These are phyloP conservation scores for Taphrina sp. DNA, from an alignment of 1,139 yeast genomes.

Conservation along the genomic window DNA sequence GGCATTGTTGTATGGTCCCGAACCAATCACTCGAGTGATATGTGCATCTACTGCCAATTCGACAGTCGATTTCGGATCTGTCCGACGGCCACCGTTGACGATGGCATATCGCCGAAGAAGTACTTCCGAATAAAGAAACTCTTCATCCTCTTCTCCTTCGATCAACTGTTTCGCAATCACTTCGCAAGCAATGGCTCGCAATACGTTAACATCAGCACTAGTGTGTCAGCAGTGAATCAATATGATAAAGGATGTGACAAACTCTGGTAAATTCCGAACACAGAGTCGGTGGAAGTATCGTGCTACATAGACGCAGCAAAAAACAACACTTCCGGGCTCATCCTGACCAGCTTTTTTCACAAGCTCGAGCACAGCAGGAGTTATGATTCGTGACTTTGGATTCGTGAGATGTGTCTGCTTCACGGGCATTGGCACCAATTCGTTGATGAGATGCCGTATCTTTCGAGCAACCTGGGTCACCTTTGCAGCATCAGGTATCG, in stretches of 20 bases:
- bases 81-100: slow-evolving; percentile 62
- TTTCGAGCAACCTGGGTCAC: slow-evolving; percentile 55
- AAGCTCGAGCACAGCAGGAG: slow-evolving; percentile 57
- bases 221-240: too few species aligned
- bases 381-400: slow-evolving; percentile 64
- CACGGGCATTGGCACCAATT: slow-evolving; percentile 63
- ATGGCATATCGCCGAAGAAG: slow-evolving; percentile 73
- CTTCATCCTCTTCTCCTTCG: slow-evolving; percentile 58
- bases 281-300: slow-evolving; percentile 26
- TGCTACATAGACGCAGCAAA: slow-evolving; percentile 20
- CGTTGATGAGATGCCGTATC: slow-evolving; percentile 68
- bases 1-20: slow-evolving; percentile 12
- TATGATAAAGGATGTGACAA: too few species aligned
- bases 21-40: slow-evolving; percentile 23
- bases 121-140: slow-evolving; percentile 71
- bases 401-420: slow-evolving; percentile 53
- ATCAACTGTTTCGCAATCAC: slow-evolving; percentile 66
- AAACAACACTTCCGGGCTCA: slow-evolving; percentile 40
- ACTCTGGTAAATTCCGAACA: slow-evolving; percentile 53
- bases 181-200: slow-evolving; percentile 70
- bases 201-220: slow-evolving; percentile 59
- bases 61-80: slow-evolving; percentile 48
- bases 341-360: slow-evolving; percentile 82
- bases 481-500: slow-evolving; percentile 13
- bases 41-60: slow-evolving; percentile 28